phyloP scores from a whole-genome alignment of 2,329 filamentous ascomycete species.

The Fonsecaea erecta region DNA sequence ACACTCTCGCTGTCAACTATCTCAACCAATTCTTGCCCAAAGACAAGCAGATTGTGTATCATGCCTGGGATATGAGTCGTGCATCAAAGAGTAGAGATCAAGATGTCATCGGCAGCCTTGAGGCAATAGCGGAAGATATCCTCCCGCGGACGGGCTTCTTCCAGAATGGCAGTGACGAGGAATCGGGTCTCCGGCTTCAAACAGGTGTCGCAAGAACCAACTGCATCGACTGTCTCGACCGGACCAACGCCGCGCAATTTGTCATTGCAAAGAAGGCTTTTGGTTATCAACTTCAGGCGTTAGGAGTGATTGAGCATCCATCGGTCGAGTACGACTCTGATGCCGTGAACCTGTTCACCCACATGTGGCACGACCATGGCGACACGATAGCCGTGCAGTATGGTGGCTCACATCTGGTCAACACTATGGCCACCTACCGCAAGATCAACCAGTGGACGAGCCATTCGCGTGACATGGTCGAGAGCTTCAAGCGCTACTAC shows the following conservation, averaged over 20 bases:
- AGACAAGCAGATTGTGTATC: conserved; percentile 86
- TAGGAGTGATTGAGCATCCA: conserved; percentile 81
- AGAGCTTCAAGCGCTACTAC: conserved; percentile 98
- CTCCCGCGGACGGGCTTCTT: conserved; percentile 89
- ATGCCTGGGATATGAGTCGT: conserved; percentile 97
- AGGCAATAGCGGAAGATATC: conserved; percentile 86
- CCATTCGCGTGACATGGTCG: conserved; percentile 96
- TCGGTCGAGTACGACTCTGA: conserved; percentile 92
- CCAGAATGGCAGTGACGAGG: conserved; percentile 79
- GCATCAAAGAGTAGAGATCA: conserved; percentile 90
- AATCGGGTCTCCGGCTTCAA: conserved; percentile 71
- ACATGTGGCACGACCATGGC: conserved; percentile 98
- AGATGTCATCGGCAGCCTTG: conserved; percentile 91
- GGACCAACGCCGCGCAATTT: conserved; percentile 96
- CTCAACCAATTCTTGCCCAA: conserved; percentile 90
- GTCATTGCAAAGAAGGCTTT: conserved; percentile 94
- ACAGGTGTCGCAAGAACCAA: conserved; percentile 95
- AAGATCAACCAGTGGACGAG: conserved; percentile 99
- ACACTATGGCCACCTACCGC: conserved; percentile 98
- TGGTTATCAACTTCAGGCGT: conserved; percentile 86
- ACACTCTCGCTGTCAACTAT: conserved; percentile 83
- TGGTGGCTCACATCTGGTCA: conserved; percentile 94
- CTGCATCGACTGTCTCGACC: conserved; percentile 95
- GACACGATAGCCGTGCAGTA: conserved; percentile 98
- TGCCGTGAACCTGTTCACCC: conserved; percentile 92